Evolutionary conservation across 805 yeast genomes (phyloP), one percentile per base, ranked within the genome.

Genomic region (Myxozyma neglecta): DNA sequence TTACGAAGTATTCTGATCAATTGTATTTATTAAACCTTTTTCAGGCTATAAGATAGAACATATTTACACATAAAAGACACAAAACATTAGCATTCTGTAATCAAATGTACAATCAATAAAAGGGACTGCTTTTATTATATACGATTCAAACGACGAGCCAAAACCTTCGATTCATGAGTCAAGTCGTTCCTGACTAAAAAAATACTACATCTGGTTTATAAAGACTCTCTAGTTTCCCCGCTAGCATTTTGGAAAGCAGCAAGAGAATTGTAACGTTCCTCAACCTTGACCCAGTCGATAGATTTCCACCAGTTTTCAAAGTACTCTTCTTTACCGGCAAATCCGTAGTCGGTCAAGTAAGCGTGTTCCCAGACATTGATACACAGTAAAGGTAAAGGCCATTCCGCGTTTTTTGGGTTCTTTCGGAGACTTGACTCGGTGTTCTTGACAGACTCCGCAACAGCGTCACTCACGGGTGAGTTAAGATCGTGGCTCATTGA

Each of bases 301-400:
- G 90, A 80, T 56, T 85, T 82, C 85, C 96, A 86, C 71, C 86
- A 85, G 65, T 86, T 86, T 63, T 83, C 83, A 67, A 94, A 80
- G 75, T 88, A 94, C 56, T 81, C 79, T 48, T 82, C 78, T 76
- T 87, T 88, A 29, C 94, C 96, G 24, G 69, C 72, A 56, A 89
- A 81, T 51, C 97, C 97, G 75, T 87, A 93, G 75, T 94, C 98
- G 34, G 82, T 77, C 49, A 90, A 70, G 74, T 87, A 94, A n/a
- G 97, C 90, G 66, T 85, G 83, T 73, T 93, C 96, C 97, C 97
- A 92, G 68, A 88, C 81, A 74, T 86, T 90, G 66, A 91, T 80
- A 54, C 85, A 88, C 67, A 94, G 80, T 50, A 94, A 76, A 6
- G 94, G 96, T 60, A 66, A 43, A 65, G 56, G 68, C 64, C 56